Percentiles rank a stretch among this genome's conserved stretches.
Evolutionary conservation across 2,329 filamentous ascomycete species (phyloP).

Genomic region (Sporothrix pseudoabietina): DNA sequence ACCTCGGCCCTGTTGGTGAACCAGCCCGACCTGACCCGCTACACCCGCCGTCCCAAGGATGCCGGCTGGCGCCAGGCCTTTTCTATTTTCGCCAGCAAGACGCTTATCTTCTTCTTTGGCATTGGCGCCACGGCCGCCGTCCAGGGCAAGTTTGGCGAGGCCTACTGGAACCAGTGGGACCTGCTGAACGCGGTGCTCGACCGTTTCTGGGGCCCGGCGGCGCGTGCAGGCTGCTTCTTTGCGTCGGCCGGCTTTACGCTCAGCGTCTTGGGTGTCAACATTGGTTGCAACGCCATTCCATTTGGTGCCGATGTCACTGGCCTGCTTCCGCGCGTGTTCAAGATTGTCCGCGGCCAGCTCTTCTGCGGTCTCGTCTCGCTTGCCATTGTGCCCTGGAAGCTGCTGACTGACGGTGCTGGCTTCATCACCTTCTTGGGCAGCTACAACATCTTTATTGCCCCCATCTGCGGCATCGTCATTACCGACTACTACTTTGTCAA

Average conservation of each 20-base stretch:
- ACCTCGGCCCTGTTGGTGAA: slow-evolving; percentile 44
- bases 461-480: slow-evolving; percentile 29
- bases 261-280: slow-evolving; percentile 35
- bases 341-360: slow-evolving; percentile 42
- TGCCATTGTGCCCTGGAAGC: slow-evolving; percentile 36
- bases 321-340: slow-evolving; percentile 43
- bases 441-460: slow-evolving; percentile 36
- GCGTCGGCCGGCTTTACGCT: slow-evolving; percentile 33
- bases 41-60: slow-evolving; percentile 37
- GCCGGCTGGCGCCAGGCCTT: slow-evolving; percentile 39
- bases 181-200: slow-evolving; percentile 33
- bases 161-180: slow-evolving; percentile 36
- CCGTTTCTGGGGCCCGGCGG: slow-evolving; percentile 32
- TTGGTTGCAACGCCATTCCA: slow-evolving; percentile 42
- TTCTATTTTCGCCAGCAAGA: slow-evolving; percentile 41
- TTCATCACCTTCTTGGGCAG: slow-evolving; percentile 35
- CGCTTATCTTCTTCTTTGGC: slow-evolving; percentile 41
- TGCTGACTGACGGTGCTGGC: slow-evolving; percentile 30
- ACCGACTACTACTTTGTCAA: slow-evolving; percentile 37
- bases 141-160: slow-evolving; percentile 46
- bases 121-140: slow-evolving; percentile 49
- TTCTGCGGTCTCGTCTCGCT: slow-evolving; percentile 34
- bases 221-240: slow-evolving; percentile 34
- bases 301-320: slow-evolving; percentile 44
- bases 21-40: slow-evolving; percentile 46